Evolutionary conservation across 306 rosid genomes (phyloP), one percentile per base, ranked within the genome.

Genomic region (Acacia crassicarpa): DNA sequence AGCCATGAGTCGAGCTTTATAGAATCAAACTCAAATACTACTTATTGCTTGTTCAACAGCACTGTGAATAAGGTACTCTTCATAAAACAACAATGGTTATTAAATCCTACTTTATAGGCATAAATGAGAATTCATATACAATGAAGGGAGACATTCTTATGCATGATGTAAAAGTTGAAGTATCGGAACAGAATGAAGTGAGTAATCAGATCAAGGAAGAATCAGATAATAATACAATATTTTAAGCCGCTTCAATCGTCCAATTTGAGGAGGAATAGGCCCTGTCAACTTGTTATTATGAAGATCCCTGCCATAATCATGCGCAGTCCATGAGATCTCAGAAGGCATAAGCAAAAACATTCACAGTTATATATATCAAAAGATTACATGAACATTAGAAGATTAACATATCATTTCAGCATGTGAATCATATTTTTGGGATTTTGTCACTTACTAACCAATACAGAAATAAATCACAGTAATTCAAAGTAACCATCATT

Each of bases 261-360:
- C 98, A 71, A 96, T 96, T 83, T 96, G 99, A 53, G 99, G 91
- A 82, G 99, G 99, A 89, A 96, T 92, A 8, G 99, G 99, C 38
- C 99, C 99, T 2, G 99, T 93, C 88, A 96, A 78, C 91, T 96
- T 96, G 92, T 96, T 96, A 83, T 96, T 96, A 59, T 96, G 99
- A 27, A 96, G 91, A 89, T 96, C 99, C 85, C 99, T 96, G 96
- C 70, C 71, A 82, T 45, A 71, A n/a, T 68, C 23, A 83, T 68
- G 56, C 9, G 72, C 70, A 72, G 46, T 70, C 75, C 53, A 59
- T 41, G 71, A 70, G 81, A 59, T 46, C n/a, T 43, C 27, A 65
- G 27, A 49, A 78, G 82, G 40, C 23, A 78, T 19, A 9, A 19
- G 14, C 8, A 15, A 83, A 56, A 8, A 38, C 38, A 27, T 44